Evolutionary conservation across 176 grass and related monocot genomes (phyloP).

Genomic region (Thalia dealbata): DNA sequence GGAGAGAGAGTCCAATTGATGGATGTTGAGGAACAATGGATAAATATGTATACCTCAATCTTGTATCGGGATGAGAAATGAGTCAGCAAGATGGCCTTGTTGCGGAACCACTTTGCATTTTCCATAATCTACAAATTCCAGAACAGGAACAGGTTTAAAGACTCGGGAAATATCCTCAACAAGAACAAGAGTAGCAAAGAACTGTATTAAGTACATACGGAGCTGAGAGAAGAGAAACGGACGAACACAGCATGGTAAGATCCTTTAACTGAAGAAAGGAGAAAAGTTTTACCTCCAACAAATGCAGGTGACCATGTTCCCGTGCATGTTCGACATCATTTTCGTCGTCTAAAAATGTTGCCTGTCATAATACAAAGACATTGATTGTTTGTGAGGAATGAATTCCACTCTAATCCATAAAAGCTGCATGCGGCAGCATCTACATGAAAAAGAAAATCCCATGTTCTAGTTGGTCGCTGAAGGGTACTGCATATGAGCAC

Average conservation of each 20-base stretch:
- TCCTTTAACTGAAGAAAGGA: background rate
- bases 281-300: conserved; percentile 56
- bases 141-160: background rate
- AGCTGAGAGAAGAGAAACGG: background rate
- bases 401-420: background rate
- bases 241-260: too few species aligned
- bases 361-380: conserved; percentile 45
- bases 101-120: conserved; percentile 80
- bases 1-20: background rate
- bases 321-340: conserved; percentile 66
- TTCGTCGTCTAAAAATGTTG: conserved; percentile 81
- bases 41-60: conserved; percentile 48
- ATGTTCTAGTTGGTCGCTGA: background rate
- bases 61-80: conserved; percentile 90
- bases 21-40: conserved; percentile 14
- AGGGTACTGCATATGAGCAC: background rate
- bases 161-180: background rate
- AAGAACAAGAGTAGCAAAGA: background rate
- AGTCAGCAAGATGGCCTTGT: conserved; percentile 65
- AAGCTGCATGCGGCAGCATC: background rate
- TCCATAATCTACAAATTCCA: conserved; percentile 60
- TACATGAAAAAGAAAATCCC: background rate
- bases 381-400: conserved; percentile 5
- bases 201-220: background rate
- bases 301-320: conserved; percentile 83